These are phyloP conservation scores for Alternaria longipes DNA, from an alignment of 2,329 filamentous ascomycete genomes.

Conservation along the genomic window DNA sequence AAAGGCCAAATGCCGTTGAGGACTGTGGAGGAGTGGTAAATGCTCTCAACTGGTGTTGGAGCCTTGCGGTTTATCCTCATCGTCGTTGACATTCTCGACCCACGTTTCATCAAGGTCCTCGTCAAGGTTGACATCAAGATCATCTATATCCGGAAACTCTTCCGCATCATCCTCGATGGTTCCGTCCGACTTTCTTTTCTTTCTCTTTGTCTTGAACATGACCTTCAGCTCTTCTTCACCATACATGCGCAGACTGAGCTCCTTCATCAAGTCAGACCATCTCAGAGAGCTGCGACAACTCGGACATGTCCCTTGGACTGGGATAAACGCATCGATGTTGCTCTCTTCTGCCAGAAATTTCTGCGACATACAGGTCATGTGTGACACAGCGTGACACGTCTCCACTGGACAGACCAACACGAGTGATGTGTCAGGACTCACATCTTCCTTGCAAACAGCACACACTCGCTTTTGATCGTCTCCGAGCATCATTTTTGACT, in stretches of 20 bases:
- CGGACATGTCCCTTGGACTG: conserved; percentile 75
- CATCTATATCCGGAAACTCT: conserved; percentile 27
- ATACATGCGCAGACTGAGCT: conserved; percentile 76
- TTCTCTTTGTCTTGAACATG: conserved; percentile 67
- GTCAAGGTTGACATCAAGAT: conserved; percentile 42
- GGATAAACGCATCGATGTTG: conserved; percentile 63
- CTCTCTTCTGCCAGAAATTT: conserved; percentile 59
- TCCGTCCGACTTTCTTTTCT: conserved; percentile 40
- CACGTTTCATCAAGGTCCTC: conserved; percentile 49
- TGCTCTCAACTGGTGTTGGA: neutral
- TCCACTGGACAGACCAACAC: conserved; percentile 62
- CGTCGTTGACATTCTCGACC: conserved; percentile 45
- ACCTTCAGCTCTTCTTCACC: conserved; percentile 75
- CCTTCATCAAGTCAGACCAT: conserved; percentile 85
- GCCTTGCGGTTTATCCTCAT: conserved; percentile 25
- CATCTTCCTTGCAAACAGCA: conserved; percentile 57
- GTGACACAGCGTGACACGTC: conserved; percentile 60
- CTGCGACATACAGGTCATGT: conserved; percentile 65
- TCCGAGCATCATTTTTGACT: conserved; percentile 52
- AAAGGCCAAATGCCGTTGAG: conserved; percentile 30
- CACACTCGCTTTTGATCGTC: conserved; percentile 49
- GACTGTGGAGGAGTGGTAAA: conserved; percentile 44
- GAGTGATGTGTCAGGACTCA: conserved; percentile 53
- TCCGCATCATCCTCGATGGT: conserved; percentile 22
- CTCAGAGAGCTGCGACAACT: conserved; percentile 68